Percentiles rank a stretch among this genome's conserved stretches.
These are phyloP conservation scores for Galeopsis tetrahit DNA, from an alignment of 257 asterid species.

Conservation along the genomic window DNA sequence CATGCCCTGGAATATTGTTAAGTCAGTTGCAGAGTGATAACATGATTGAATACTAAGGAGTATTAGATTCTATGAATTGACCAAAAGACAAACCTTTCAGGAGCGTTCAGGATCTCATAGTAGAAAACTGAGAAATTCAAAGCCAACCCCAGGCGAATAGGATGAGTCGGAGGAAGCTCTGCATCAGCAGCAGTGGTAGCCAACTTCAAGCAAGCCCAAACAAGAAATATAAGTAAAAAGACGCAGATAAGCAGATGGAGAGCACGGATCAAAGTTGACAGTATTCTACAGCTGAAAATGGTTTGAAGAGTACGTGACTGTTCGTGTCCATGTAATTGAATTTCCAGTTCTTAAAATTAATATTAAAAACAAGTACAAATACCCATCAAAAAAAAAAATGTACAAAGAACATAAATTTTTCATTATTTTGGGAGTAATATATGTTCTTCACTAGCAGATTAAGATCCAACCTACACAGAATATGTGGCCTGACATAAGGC, in stretches of 20 bases:
- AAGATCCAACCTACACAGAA: neutral
- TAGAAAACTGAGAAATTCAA: conserved; percentile 89
- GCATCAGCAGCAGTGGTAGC: conserved; percentile 83
- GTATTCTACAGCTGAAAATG: conserved; percentile 9
- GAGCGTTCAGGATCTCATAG: conserved; percentile 84
- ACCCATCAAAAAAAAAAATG: no score
- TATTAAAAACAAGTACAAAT: neutral
- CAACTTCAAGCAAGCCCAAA: conserved; percentile 48
- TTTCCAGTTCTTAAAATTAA: neutral
- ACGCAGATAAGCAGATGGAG: neutral
- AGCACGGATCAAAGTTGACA: neutral
- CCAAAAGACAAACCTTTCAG: conserved; percentile 71
- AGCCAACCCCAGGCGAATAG: conserved; percentile 93
- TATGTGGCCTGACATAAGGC: neutral
- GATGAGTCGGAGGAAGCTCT: conserved; percentile 87
- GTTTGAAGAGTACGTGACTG: conserved; percentile 14
- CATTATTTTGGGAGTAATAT: neutral
- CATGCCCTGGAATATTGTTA: conserved; percentile 68
- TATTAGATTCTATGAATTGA: conserved; percentile 18
- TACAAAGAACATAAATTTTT: no score
- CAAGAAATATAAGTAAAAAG: conserved; percentile 32
- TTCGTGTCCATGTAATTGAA: neutral
- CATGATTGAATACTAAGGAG: neutral
- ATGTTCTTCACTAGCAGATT: neutral
- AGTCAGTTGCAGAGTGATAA: conserved; percentile 19